Base-by-base conservation (phyloP, 805 yeast genomes). In the Saccharomycopsis sp. region DNA sequence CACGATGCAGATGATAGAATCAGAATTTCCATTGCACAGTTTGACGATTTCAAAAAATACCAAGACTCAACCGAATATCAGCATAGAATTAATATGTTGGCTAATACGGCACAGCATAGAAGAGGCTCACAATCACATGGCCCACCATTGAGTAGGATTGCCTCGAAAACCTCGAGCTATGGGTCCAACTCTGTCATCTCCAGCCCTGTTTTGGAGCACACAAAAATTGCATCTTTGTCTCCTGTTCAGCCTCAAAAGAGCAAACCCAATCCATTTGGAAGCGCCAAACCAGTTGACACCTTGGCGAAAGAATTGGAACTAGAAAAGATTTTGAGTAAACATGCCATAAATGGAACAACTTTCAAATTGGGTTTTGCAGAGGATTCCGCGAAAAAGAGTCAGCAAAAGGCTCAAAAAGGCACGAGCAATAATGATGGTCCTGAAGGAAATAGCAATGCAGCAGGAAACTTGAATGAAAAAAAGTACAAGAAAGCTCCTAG, bases 261-360 rank as follows among this genome's bases (percentile, higher is more conserved):
- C 4, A 67, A 64, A 46, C 48, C 61, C 2, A 68, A 66, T 46
- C 73, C 73, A 1, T 68, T 68, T 52, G 73, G 72, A 1, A 58
- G 58, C 4, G 73, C 73, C 1, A 68, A 64, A 48, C 73, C 73
- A 3, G 71, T 68, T 5, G 72, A 68, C 47, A 57, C 63, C 3
- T 50, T 64, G 16, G 55, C 69, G 5, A 60, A 61, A 33, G 63
- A 61, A 48, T 61, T 60, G 22, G 68, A 65, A 49, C 53, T 63
- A 17, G 69, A 65, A 26, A 45, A 48, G 19, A 23, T 39, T 15
- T 20, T 45, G 19, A 30, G 33, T 13, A 40, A 38, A 27, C 42
- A 38, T 38, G 45, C 49, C 2, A 36, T 45, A 20, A 46, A 48
- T 29, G 20, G 35, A 9, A 48, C 49, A 8, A 48, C 50, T 6